These are phyloP conservation scores for Gossypium ekmanianum DNA, from an alignment of 345 rosid species.

Conservation along the genomic window DNA sequence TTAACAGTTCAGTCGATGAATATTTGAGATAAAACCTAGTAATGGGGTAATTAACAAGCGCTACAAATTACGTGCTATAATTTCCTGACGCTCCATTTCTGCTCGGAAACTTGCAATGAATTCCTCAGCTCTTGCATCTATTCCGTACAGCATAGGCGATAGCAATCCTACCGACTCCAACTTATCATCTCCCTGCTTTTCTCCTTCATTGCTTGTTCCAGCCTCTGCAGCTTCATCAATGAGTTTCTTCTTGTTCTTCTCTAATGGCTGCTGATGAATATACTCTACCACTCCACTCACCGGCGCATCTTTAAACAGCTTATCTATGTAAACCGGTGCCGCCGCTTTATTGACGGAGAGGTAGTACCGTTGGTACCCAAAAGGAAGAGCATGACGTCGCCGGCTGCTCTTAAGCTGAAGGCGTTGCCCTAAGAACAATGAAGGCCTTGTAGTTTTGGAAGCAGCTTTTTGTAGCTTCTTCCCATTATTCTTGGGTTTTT, in stretches of 20 bases:
- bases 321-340: slow-evolving; percentile 50
- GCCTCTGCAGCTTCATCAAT: slow-evolving; percentile 12
- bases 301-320: slow-evolving; percentile 37
- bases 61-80: slow-evolving; percentile 38
- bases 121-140: slow-evolving; percentile 73
- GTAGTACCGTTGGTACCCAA: slow-evolving; percentile 20
- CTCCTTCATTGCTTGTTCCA: slow-evolving; percentile 26
- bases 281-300: slow-evolving; percentile 23
- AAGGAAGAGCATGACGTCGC: slow-evolving; percentile 32
- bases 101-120: slow-evolving; percentile 61
- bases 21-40: background rate
- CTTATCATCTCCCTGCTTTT: slow-evolving; percentile 13
- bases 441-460: background rate
- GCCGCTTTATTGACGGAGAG: slow-evolving; percentile 33
- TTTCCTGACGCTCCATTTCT: slow-evolving; percentile 47
- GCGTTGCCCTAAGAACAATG: slow-evolving; percentile 13
- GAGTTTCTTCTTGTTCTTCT: slow-evolving; percentile 17
- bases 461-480: background rate
- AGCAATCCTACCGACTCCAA: slow-evolving; percentile 39
- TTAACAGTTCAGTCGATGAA: too few relatives aligned
- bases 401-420: slow-evolving; percentile 8
- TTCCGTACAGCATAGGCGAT: slow-evolving; percentile 48
- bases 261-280: background rate
- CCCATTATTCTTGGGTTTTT: slow-evolving; percentile 23
- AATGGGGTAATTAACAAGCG: background rate